Evolutionary conservation across 2,329 filamentous ascomycete species (phyloP).

Genomic region (Fonsecaea multimorphosa): DNA sequence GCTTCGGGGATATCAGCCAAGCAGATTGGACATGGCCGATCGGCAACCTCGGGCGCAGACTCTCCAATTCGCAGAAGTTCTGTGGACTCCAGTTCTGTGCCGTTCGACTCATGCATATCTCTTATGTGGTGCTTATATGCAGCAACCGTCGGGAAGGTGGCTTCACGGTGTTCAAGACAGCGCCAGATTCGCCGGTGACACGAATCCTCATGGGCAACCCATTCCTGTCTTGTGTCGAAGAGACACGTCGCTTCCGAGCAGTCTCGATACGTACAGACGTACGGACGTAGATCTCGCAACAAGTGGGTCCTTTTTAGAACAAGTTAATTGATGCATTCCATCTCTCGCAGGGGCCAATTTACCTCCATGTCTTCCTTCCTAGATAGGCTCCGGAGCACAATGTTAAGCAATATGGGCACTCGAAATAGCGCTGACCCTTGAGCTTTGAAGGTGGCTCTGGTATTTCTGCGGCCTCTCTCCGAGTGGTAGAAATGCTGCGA

Average conservation of each 20-base stretch:
- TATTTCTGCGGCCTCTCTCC: conserved; percentile 9
- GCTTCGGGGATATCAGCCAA: neutral
- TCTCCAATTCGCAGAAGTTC: conserved; percentile 3
- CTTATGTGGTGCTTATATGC: conserved; percentile 12
- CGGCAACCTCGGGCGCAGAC: neutral
- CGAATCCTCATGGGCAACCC: conserved; percentile 17
- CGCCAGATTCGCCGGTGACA: conserved; percentile 14
- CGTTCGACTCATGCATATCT: neutral
- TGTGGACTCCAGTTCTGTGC: neutral
- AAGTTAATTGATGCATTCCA: neutral
- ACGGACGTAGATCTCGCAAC: conserved; percentile 17
- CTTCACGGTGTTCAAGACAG: conserved; percentile 15
- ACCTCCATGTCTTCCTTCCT: conserved; percentile 16
- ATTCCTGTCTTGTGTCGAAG: conserved; percentile 6
- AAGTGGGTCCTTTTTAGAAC: conserved; percentile 1
- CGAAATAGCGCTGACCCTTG: neutral
- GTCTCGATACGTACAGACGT: conserved; percentile 18
- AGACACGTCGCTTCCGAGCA: conserved; percentile 10
- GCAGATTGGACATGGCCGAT: conserved; percentile 17
- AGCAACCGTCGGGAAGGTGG: neutral
- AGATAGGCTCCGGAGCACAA: conserved; percentile 11
- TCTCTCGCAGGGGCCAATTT: neutral
- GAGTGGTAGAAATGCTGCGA: neutral
- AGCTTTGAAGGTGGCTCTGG: neutral
- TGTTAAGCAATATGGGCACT: conserved; percentile 22